Evolutionary conservation across 2,329 filamentous ascomycete species (phyloP).

Genomic region (Botrytis fragariae): DNA sequence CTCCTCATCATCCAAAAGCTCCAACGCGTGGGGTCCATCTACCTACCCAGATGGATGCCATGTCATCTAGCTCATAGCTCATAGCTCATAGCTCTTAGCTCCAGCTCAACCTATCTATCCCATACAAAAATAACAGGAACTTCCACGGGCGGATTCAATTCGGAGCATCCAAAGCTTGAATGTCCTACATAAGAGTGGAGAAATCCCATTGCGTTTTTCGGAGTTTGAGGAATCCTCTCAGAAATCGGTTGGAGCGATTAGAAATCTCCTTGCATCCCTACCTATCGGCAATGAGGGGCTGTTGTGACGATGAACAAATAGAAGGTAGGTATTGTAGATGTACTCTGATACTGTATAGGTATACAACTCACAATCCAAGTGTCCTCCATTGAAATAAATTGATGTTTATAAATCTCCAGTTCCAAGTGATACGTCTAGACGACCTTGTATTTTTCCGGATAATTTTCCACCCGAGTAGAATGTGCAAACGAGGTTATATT

Average conservation of each 20-base stretch:
- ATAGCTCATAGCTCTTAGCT: background rate
- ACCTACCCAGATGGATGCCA: background rate
- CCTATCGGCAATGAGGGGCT: background rate
- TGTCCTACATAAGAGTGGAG: background rate
- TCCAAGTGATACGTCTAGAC: background rate
- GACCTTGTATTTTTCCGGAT: background rate
- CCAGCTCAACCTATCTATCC: background rate
- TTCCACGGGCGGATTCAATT: slow-evolving; percentile 3
- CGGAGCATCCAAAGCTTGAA: background rate
- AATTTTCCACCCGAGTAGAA: background rate
- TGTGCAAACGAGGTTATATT: background rate
- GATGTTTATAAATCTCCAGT: background rate
- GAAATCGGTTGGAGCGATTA: background rate
- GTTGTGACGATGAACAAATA: background rate
- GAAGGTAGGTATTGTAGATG: too few relatives aligned
- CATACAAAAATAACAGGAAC: background rate
- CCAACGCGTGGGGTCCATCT: background rate
- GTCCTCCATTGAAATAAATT: background rate
- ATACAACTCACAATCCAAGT: background rate
- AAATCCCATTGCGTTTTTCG: background rate
- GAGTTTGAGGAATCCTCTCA: background rate
- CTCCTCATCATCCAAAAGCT: background rate
- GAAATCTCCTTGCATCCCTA: background rate
- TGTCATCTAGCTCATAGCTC: background rate
- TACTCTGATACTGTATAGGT: too few relatives aligned